These are phyloP conservation scores for Aurantiochytrium sp. DNA, from an alignment of 108 stramenopile genomes.

Conservation along the genomic window DNA sequence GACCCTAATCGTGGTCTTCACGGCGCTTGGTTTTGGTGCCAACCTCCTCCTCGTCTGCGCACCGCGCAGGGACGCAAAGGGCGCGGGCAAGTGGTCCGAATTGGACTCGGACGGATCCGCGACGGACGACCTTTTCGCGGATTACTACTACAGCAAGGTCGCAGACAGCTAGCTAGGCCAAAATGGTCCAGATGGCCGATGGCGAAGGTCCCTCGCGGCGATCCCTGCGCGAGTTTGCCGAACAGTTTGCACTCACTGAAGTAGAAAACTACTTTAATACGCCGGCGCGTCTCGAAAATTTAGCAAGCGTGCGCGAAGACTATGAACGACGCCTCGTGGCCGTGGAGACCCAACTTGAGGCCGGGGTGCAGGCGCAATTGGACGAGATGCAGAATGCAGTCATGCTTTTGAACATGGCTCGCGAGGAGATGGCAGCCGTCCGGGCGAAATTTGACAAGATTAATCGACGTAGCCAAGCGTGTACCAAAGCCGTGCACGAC, in stretches of 20 bases:
- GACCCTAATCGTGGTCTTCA: not conserved
- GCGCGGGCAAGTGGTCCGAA: not conserved
- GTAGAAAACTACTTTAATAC: not conserved
- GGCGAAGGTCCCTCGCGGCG: not conserved
- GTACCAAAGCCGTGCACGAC: not conserved
- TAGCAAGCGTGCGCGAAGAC: not conserved
- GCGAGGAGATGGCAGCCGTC: not conserved
- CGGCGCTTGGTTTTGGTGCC: not conserved
- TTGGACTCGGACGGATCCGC: not conserved
- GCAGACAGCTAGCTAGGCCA: not conserved
- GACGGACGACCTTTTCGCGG: not conserved
- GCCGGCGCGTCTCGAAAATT: not conserved
- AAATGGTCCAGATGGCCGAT: not conserved
- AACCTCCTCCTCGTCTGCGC: not conserved
- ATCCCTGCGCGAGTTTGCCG: not conserved
- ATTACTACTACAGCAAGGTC: not conserved
- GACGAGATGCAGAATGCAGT: constrained; percentile 1
- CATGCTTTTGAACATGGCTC: not conserved
- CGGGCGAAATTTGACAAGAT: not conserved
- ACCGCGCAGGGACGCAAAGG: not conserved
- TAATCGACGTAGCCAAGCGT: not conserved
- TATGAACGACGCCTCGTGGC: not conserved
- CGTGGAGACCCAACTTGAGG: not conserved
- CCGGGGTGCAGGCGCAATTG: not conserved
- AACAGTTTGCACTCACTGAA: not conserved